phyloP scores from a whole-genome alignment of 139 green algal species.

The Chara braunii region DNA sequence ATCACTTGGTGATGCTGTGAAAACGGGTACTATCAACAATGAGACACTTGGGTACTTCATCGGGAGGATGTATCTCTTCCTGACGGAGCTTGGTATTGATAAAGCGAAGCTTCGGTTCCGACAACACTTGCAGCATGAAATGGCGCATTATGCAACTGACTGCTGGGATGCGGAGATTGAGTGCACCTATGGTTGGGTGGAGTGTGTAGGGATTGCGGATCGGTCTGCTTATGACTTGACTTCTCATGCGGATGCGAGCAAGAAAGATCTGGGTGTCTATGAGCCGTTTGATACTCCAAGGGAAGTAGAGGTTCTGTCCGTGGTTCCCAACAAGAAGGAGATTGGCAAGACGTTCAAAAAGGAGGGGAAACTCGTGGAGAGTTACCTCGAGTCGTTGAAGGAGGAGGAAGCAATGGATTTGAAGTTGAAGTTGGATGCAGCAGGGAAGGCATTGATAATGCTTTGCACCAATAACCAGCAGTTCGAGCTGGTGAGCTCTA shows the following conservation, averaged over 20 bases:
- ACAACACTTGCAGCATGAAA: constrained; percentile 95
- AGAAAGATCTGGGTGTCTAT: constrained; percentile 27
- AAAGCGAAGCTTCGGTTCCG: constrained; percentile 77
- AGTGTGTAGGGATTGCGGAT: constrained; percentile 95
- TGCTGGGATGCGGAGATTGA: constrained; percentile 98
- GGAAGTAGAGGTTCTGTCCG: constrained; percentile 45
- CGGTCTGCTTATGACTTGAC: constrained; percentile 87
- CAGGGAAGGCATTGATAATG: constrained; percentile 32
- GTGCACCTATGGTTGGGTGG: constrained; percentile 92
- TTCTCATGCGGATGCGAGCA: constrained; percentile 43
- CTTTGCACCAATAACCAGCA: constrained; percentile 38
- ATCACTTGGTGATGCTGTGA: constrained; percentile 73
- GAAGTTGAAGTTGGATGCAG: constrained; percentile 47
- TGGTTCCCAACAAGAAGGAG: constrained; percentile 75
- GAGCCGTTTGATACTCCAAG: constrained; percentile 28
- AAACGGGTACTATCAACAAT: constrained; percentile 85
- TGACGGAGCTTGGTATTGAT: constrained; percentile 75
- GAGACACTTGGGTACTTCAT: constrained; percentile 99
- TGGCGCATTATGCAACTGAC: constrained; percentile 80
- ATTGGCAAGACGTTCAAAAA: constrained; percentile 83
- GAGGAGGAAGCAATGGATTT: constrained; percentile 52
- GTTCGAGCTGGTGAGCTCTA: constrained; percentile 38
- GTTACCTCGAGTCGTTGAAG: constrained; percentile 52
- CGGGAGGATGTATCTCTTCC: constrained; percentile 89
- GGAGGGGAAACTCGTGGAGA: constrained; percentile 64